Conservation (phyloP, 306 rosid genomes). For the Acmispon strigosus region DNA sequence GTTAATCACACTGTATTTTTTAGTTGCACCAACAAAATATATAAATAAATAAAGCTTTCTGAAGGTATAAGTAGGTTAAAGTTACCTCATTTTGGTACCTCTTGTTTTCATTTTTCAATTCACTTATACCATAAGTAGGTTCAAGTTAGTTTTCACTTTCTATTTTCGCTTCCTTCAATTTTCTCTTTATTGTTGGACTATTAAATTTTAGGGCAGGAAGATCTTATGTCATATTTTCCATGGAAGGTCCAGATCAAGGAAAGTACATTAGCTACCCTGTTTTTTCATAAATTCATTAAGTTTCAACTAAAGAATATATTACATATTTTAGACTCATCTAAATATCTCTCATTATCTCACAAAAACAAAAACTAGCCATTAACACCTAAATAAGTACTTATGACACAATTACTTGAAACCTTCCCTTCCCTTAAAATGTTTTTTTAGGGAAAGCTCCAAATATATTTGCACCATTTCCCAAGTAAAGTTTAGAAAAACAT, state of each 20-base stretch:
- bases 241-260: slow-evolving; percentile 14
- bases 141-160: slow-evolving; percentile 13
- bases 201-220: slow-evolving; percentile 8
- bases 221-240: slow-evolving; percentile 15
- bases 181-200: neutral
- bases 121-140: neutral
- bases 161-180: slow-evolving; percentile 1
- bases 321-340: neutral
- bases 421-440: neutral
- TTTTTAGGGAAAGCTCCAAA: neutral
- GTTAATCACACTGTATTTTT: too few relatives aligned
- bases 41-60: neutral
- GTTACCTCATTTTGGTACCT: neutral
- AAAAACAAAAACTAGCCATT: neutral
- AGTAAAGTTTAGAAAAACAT: neutral
- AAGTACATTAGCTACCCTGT: neutral
- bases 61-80: neutral
- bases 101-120: neutral
- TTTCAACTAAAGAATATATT: neutral
- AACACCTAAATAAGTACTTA: neutral
- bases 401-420: neutral
- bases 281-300: slow-evolving; percentile 5
- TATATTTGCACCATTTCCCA: neutral
- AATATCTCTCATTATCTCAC: neutral
- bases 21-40: too few relatives aligned